A percentile compares a stretch with the other conserved stretches of the same genome.
Conservation (phyloP, 495 filamentous ascomycete species). For the Bacidia rubella region DNA sequence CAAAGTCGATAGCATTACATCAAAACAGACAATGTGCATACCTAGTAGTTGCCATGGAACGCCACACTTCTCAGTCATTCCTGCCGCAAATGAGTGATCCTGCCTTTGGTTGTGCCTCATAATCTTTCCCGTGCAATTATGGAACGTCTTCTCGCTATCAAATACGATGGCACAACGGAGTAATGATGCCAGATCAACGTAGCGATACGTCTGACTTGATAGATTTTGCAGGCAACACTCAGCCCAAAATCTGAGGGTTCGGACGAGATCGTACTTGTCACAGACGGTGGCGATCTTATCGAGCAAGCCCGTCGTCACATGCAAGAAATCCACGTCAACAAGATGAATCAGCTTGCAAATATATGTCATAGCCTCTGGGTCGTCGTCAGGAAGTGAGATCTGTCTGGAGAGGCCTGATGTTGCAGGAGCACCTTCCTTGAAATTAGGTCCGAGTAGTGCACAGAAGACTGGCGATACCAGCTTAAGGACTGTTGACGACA, state of each 20-base stretch:
- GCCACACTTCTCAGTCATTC: no score
- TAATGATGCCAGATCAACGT: no score
- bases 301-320: neutral
- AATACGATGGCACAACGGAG: neutral
- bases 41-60: no score
- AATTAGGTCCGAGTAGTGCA: constrained; percentile 18
- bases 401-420: constrained; percentile 7
- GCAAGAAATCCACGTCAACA: neutral
- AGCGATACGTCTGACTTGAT: neutral
- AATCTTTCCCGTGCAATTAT: neutral
- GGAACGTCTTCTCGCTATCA: neutral
- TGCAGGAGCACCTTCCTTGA: constrained; percentile 13
- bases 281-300: constrained; percentile 13
- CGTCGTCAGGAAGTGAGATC: neutral
- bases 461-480: constrained; percentile 18
- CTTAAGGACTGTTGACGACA: constrained; percentile 17
- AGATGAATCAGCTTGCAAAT: constrained; percentile 17
- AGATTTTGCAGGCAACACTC: neutral
- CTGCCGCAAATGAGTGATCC: no score
- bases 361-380: constrained; percentile 11
- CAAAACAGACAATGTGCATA: no score
- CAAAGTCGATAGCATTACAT: no score
- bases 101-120: no score
- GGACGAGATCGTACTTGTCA: constrained; percentile 18
- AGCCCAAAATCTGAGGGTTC: neutral